Evolutionary conservation across 176 grass and related monocot species (phyloP).

Genomic region (Paspalum notatum): DNA sequence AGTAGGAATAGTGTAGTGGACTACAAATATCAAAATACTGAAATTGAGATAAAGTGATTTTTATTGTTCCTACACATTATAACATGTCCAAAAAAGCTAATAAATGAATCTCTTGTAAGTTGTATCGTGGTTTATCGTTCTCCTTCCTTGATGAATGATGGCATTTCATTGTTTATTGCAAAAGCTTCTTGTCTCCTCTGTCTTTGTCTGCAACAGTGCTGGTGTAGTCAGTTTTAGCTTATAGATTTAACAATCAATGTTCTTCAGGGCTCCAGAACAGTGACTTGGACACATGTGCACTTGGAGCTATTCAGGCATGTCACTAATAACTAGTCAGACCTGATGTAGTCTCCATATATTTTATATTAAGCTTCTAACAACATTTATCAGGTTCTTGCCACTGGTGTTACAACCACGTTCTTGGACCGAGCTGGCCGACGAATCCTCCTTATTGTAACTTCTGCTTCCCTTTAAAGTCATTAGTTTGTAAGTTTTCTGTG

Average conservation of each 20-base stretch:
- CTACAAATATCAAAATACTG: background rate
- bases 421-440: constrained; percentile 90
- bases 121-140: background rate
- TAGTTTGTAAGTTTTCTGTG: constrained; percentile 14
- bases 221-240: background rate
- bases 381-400: constrained; percentile 75
- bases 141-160: background rate
- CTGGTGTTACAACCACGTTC: constrained; percentile 88
- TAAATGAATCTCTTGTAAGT: background rate
- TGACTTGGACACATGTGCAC: constrained; percentile 85
- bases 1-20: background rate
- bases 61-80: background rate
- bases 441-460: constrained; percentile 87
- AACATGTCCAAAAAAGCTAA: constrained; percentile 1
- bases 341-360: constrained; percentile 2
- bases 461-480: constrained; percentile 2
- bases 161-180: background rate
- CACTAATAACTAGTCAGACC: constrained; percentile 1
- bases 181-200: background rate
- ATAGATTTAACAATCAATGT: constrained; percentile 28
- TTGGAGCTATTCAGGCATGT: constrained; percentile 93
- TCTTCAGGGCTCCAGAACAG: constrained; percentile 89
- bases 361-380: constrained; percentile 26
- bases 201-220: background rate
- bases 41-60: constrained; percentile 9